Conservation (phyloP, 208 protist genomes). For the Leishmania braziliensis region DNA sequence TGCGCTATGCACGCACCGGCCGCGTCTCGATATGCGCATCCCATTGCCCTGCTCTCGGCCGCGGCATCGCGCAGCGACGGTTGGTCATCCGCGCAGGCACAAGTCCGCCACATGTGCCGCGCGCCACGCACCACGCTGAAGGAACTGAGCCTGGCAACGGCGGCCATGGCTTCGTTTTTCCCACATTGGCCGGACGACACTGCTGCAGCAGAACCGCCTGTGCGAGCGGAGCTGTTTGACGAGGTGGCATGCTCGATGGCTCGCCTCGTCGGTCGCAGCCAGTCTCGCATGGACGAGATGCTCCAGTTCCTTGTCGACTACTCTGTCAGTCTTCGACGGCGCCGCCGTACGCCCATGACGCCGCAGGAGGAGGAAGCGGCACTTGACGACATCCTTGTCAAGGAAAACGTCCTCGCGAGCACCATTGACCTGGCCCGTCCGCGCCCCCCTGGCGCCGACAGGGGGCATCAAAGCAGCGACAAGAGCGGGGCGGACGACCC, state of each 20-base stretch:
- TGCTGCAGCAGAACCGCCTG: background rate
- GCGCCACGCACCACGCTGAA: slow-evolving; percentile 25
- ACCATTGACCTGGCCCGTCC: slow-evolving; percentile 38
- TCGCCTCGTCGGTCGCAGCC: slow-evolving; percentile 15
- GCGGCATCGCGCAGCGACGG: slow-evolving; percentile 8
- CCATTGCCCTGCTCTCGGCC: slow-evolving; percentile 33
- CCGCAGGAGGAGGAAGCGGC: slow-evolving; percentile 11
- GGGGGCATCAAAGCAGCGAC: background rate
- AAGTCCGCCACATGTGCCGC: slow-evolving; percentile 16
- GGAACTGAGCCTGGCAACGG: slow-evolving; percentile 40
- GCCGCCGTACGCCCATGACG: slow-evolving; percentile 10
- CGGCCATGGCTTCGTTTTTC: slow-evolving; percentile 21
- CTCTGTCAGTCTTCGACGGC: slow-evolving; percentile 28
- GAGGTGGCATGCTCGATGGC: slow-evolving; percentile 14
- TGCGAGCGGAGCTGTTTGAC: slow-evolving; percentile 10
- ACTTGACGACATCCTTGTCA: slow-evolving; percentile 23
- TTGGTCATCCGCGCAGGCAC: slow-evolving; percentile 2
- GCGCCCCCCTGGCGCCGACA: background rate
- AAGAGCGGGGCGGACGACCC: slow-evolving; percentile 4
- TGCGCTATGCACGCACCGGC: slow-evolving; percentile 32
- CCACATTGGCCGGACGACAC: background rate
- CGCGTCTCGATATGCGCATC: slow-evolving; percentile 37
- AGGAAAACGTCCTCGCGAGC: slow-evolving; percentile 28
- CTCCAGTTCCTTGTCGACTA: slow-evolving; percentile 34
- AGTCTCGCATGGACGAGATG: slow-evolving; percentile 29